Evolutionary conservation across 176 grass and related monocot species (phyloP).

Genomic region (Avena atlantica): DNA sequence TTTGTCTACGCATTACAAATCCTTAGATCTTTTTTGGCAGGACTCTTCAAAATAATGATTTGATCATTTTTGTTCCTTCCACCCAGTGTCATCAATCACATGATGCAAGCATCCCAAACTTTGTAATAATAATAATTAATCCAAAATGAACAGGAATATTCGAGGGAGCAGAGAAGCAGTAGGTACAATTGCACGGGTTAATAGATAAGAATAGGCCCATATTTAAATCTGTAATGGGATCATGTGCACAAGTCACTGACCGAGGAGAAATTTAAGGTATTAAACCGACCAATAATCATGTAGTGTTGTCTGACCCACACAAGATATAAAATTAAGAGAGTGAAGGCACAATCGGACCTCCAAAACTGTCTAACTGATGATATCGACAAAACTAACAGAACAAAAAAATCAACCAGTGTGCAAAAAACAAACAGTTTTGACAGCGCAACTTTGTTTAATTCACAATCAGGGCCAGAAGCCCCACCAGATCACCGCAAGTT

Average conservation of each 20-base stretch:
- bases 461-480: constrained; percentile 6
- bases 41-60: constrained; percentile 12
- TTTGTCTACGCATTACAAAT: not conserved
- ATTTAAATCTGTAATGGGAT: constrained; percentile 33
- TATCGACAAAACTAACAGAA: constrained; percentile 19
- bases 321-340: not conserved
- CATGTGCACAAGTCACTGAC: constrained; percentile 26
- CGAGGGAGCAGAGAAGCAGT: constrained; percentile 22
- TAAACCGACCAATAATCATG: constrained; percentile 37
- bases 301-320: constrained; percentile 20
- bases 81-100: constrained; percentile 7
- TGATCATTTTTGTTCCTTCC: constrained; percentile 30
- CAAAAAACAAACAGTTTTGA: constrained; percentile 14
- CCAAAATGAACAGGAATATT: constrained; percentile 16
- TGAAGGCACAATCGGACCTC: constrained; percentile 1
- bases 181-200: constrained; percentile 39
- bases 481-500: not conserved
- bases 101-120: not conserved
- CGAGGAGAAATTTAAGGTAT: constrained; percentile 20
- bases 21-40: not conserved
- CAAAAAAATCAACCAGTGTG: constrained; percentile 13
- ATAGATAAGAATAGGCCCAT: not conserved
- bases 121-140: constrained; percentile 4
- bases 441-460: constrained; percentile 32
- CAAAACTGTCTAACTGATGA: not conserved